Evolutionary conservation across 2,329 filamentous ascomycete species (phyloP), one percentile per base, ranked within the genome.

Genomic region (Bretziella fagacearum): DNA sequence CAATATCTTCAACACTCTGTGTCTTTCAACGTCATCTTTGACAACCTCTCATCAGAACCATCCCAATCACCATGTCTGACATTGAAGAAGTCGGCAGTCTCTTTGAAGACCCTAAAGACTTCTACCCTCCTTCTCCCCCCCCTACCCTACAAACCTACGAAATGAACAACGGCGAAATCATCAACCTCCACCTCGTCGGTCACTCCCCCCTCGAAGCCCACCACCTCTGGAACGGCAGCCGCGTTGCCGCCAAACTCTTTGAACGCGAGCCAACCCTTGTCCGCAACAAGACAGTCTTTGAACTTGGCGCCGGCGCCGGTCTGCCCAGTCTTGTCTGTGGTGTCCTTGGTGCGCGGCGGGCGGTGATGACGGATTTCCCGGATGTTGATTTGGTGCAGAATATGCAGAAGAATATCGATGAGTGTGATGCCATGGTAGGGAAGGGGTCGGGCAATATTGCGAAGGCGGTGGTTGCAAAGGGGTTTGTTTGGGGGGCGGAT

Each of bases 161-260:
- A 18, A 73, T 89, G 59, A 65, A 74, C 48, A 75, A 73, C 29
- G 83, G 82, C 51, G 60, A 75, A 53, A 65, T 67, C 23, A 65
- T 93, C 53, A 74, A 67, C 44, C 72, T 94, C 53, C 76, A 83
- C 56, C 74, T 95, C 64, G 84, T 94, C 37, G 87, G 87, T 51
- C 79, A 84, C 62, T 89, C 83, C 66, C 84, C 86, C 20, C 73
- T 93, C 11, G 93, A 93, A 74, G 87, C 84, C 13, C 84, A 95
- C 62, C 73, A 83, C 53, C 72, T 95, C 25, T 96, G 89, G 89
- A 93, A 95, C 61, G 87, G 84, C 51, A 80, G 81, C 51, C 80
- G 83, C 52, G 76, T 84, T 32, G 72, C 89, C 42, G 76, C 86
- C 13, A 69, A 77, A 54, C 86, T 86, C 62, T 76, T 95, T 49